Evolutionary conservation across 23 red algal species (phyloP).

Genomic region (Chondrus crispus): DNA sequence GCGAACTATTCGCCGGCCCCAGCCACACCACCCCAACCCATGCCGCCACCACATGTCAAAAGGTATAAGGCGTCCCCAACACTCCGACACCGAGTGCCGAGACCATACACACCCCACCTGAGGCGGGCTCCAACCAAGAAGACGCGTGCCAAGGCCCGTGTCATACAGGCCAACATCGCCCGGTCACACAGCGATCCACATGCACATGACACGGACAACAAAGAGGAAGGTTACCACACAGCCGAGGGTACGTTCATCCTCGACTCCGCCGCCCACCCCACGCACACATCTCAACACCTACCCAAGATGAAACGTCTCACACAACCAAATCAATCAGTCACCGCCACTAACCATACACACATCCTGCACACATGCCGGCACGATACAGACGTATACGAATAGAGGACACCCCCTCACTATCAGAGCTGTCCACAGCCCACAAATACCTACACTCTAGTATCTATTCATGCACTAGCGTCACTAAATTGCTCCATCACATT

Average conservation of each 20-base stretch:
- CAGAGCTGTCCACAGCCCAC: no score
- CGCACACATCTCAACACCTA: background rate
- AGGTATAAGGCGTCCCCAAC: background rate
- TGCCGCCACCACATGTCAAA: background rate
- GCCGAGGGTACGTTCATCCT: background rate
- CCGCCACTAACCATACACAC: background rate
- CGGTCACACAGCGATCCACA: no score
- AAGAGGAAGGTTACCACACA: no score
- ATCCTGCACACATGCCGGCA: background rate
- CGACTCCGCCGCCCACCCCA: background rate
- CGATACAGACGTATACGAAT: no score
- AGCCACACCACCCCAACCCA: no score
- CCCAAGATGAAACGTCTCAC: background rate
- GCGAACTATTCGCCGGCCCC: no score
- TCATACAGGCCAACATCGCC: no score
- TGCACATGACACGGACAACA: no score
- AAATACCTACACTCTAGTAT: no score
- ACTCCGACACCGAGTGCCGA: background rate
- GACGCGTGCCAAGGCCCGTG: no score
- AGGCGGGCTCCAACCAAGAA: no score
- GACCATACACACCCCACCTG: background rate
- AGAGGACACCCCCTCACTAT: no score
- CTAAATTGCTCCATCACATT: background rate
- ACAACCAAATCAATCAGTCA: background rate
- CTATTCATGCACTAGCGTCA: background rate